These are phyloP conservation scores for Tephrocybe sp. DNA, from an alignment of 768 basidiomycete species.

Conservation along the genomic window DNA sequence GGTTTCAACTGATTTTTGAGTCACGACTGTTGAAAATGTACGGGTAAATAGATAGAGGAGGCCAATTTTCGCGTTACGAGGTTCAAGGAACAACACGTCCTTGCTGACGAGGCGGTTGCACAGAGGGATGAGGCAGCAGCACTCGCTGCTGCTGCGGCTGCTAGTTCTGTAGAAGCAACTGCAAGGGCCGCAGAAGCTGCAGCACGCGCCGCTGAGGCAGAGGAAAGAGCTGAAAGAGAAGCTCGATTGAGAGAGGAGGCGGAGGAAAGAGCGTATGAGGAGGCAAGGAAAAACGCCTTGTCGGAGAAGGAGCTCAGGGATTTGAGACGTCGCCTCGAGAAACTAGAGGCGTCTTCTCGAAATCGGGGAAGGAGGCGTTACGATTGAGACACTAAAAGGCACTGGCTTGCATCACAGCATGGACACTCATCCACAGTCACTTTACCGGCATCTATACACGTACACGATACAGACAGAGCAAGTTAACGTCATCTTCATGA, in stretches of 20 bases:
- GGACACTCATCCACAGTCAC: slow-evolving; percentile 1
- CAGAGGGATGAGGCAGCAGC: slow-evolving; percentile 11
- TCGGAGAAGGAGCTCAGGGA: slow-evolving; percentile 14
- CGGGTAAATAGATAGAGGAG: slow-evolving; percentile 9
- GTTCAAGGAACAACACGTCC: slow-evolving; percentile 5
- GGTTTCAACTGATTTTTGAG: background rate
- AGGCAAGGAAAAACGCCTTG: slow-evolving; percentile 11
- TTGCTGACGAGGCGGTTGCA: slow-evolving; percentile 9
- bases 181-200: slow-evolving; percentile 12
- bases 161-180: slow-evolving; percentile 9
- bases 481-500: no score
- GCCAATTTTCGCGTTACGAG: slow-evolving; percentile 6
- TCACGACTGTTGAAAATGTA: background rate
- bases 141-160: slow-evolving; percentile 7
- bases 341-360: slow-evolving; percentile 8
- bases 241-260: slow-evolving; percentile 14
- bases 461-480: no score
- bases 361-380: background rate
- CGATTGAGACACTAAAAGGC: background rate
- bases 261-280: slow-evolving; percentile 13
- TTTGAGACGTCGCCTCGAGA: slow-evolving; percentile 11
- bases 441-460: no score
- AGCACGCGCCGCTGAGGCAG: slow-evolving; percentile 12
- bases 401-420: slow-evolving; percentile 1
- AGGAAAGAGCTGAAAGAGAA: slow-evolving; percentile 14